phyloP scores from a whole-genome alignment of 1,139 yeast genomes.

The Starmera stellimalicola region DNA sequence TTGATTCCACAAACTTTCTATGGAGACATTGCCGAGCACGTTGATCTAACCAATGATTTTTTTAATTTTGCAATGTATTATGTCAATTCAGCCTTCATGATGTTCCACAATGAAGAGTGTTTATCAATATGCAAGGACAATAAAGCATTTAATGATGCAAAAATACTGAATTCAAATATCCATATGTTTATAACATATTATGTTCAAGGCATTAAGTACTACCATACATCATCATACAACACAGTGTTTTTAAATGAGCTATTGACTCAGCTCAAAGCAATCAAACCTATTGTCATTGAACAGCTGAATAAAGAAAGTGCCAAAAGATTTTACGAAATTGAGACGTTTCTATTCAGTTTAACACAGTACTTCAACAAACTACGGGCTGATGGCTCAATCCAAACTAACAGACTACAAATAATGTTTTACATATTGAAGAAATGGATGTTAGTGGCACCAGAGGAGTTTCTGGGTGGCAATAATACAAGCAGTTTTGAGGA shows the following conservation, averaged over 20 bases:
- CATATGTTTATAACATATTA: constrained; percentile 15
- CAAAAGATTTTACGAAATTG: constrained; percentile 10
- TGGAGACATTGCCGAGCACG: constrained; percentile 16
- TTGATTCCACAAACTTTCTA: constrained; percentile 14
- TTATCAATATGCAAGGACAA: constrained; percentile 6
- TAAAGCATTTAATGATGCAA: constrained; percentile 11
- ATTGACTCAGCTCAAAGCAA: constrained; percentile 6
- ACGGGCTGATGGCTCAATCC: constrained; percentile 1
- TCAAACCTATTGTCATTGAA: constrained; percentile 9
- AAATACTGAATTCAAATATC: constrained; percentile 12
- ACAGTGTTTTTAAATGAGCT: constrained; percentile 13
- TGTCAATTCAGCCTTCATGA: constrained; percentile 11
- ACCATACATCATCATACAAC: constrained; percentile 15
- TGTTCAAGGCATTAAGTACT: constrained; percentile 17
- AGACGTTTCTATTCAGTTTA: constrained; percentile 7
- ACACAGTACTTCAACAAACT: constrained; percentile 12
- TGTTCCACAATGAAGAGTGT: constrained; percentile 10
- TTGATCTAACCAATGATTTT: constrained; percentile 13
- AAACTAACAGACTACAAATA: constrained; percentile 15
- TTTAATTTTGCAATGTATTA: constrained; percentile 14
- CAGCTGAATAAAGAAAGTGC: constrained; percentile 6
- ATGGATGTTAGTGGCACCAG: constrained; percentile 14
- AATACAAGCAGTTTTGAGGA: constrained; percentile 8
- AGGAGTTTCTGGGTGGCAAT: constrained; percentile 7
- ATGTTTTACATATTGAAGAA: constrained; percentile 18